phyloP scores from a whole-genome alignment of 2,329 filamentous ascomycete genomes.

The Exophiala spinifera region DNA sequence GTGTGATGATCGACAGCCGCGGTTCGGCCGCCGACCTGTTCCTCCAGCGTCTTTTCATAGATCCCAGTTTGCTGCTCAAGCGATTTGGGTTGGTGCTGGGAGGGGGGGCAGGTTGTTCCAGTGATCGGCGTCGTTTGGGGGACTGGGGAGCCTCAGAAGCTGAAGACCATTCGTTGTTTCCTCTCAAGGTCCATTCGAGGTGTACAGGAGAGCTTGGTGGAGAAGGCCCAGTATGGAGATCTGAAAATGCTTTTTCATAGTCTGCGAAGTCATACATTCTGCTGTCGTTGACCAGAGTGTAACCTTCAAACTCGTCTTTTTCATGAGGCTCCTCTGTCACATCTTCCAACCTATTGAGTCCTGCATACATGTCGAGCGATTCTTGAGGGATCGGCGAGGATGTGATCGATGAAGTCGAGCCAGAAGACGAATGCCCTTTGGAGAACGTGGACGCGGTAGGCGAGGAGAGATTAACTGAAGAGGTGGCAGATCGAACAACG shows the following conservation, averaged over 20 bases:
- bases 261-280: slow-evolving; percentile 31
- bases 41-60: slow-evolving; percentile 55
- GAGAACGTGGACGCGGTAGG: slow-evolving; percentile 26
- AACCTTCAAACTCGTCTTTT: slow-evolving; percentile 23
- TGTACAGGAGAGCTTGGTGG: slow-evolving; percentile 18
- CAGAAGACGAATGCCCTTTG: slow-evolving; percentile 26
- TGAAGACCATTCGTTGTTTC: slow-evolving; percentile 17
- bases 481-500: slow-evolving; percentile 13
- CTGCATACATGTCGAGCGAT: slow-evolving; percentile 46
- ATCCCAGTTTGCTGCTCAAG: slow-evolving; percentile 59
- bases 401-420: slow-evolving; percentile 53
- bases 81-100: slow-evolving; percentile 55
- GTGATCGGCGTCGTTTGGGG: slow-evolving; percentile 57
- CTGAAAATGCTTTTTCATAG: slow-evolving; percentile 34
- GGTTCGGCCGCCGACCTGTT: slow-evolving; percentile 47
- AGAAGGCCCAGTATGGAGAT: slow-evolving; percentile 9
- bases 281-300: slow-evolving; percentile 23
- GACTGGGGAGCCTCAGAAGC: slow-evolving; percentile 29
- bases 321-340: slow-evolving; percentile 69
- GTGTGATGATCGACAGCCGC: slow-evolving; percentile 59
- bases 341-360: slow-evolving; percentile 70
- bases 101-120: slow-evolving; percentile 58
- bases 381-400: slow-evolving; percentile 54
- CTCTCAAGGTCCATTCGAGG: slow-evolving; percentile 22
- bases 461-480: slow-evolving; percentile 20